Base-by-base conservation (phyloP, 192 early-diverging fungal genomes). In the Coemansia sp. region DNA sequence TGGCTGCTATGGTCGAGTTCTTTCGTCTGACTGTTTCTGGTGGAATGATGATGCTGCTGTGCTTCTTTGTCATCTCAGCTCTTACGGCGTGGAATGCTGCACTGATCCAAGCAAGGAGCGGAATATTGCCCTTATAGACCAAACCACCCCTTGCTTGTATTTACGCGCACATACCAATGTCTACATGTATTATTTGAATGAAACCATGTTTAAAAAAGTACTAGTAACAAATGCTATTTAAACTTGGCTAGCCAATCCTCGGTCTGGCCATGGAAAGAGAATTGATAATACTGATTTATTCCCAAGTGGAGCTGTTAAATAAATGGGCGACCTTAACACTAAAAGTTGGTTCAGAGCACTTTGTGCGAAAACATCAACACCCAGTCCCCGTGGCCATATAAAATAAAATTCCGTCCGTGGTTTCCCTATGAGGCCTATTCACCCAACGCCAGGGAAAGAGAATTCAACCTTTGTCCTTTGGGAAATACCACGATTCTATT, bases 1-100 rank as follows among this genome's bases (percentile, higher is more conserved):
- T 82, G 23, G 45, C 77, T 21, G 80, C 75, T 2, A 69, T 75
- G 66, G 59, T 77, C 7, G 72, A 82, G 72, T 82, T 82, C 60
- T 82, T 82, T 53, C 65, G 75, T 36, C 31, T 77, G 23, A 75
- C 62, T 11, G 55, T 63, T 11, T 55, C 45, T 1, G 80, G 80
- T 23, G 80, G 80, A 0, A 15, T 82, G 44, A 25, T 82, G 39
- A 67, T 74, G 72, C 63, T 82, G 12, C 17, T 66, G 48, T 74
- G 75, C 46, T 64, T 77, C 15, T 59, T 68, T 46, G 69, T 27
- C 17, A 37, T 66, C 12, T 44, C 45, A 14, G 53, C 66, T n/a
- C 67, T 82, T 66, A 73, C 61, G 1, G 58, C 59, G 23, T 82
- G 80, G 80, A 82, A 82, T 29, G 72, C 66, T 2, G 72, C 72